Evolutionary conservation across 257 asterid species (phyloP).

Genomic region (Handroanthus guayacan): DNA sequence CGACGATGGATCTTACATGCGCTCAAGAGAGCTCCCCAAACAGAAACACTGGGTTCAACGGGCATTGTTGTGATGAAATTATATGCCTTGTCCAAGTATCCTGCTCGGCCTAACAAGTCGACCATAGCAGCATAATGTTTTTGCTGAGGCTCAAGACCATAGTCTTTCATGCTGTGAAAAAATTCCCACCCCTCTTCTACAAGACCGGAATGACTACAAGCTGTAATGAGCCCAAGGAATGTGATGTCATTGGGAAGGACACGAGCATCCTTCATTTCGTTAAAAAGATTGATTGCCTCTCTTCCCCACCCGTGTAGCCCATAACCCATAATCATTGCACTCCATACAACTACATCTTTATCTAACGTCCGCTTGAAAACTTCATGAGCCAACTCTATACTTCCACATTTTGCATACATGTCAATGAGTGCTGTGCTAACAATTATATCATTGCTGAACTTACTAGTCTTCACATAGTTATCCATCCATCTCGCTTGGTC

Average conservation of each 20-base stretch:
- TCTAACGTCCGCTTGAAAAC: slow-evolving; percentile 47
- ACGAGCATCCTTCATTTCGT: slow-evolving; percentile 47
- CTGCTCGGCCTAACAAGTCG: slow-evolving; percentile 69
- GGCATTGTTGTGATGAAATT: slow-evolving; percentile 57
- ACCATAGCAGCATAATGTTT: slow-evolving; percentile 63
- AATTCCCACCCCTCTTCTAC: slow-evolving; percentile 64
- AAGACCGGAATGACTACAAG: slow-evolving; percentile 70
- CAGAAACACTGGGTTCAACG: slow-evolving; percentile 55
- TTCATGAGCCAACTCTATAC: slow-evolving; percentile 56
- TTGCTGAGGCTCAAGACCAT: slow-evolving; percentile 49
- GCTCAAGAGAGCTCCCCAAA: slow-evolving; percentile 78
- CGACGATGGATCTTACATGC: slow-evolving; percentile 59
- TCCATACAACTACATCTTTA: slow-evolving; percentile 67
- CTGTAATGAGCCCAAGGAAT: slow-evolving; percentile 64
- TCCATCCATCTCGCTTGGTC: slow-evolving; percentile 65
- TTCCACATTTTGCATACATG: slow-evolving; percentile 77
- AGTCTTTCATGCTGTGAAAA: slow-evolving; percentile 60
- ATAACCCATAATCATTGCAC: slow-evolving; percentile 71
- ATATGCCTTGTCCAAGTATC: slow-evolving; percentile 52
- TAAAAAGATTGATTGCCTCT: slow-evolving; percentile 60
- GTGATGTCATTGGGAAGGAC: slow-evolving; percentile 63
- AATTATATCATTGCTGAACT: slow-evolving; percentile 41
- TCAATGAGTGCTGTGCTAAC: slow-evolving; percentile 61
- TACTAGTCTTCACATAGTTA: slow-evolving; percentile 38
- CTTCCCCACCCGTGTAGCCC: slow-evolving; percentile 62